Evolutionary conservation across 371 early-diverging fungal genomes (phyloP).

Genomic region (Phascolomyces articulosus): DNA sequence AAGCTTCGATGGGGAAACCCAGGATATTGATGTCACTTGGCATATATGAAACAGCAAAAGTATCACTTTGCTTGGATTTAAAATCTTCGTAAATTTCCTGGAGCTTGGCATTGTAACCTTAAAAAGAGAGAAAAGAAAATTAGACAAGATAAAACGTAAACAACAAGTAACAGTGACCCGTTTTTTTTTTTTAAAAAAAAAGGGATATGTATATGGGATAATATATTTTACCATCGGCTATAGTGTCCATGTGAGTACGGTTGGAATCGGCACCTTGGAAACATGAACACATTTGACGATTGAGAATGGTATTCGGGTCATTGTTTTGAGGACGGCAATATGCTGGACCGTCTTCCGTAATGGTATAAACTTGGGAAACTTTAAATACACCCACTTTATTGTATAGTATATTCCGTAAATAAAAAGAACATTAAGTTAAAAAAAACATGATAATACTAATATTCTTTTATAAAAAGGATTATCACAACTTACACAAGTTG

Average conservation of each 20-base stretch:
- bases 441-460: not conserved
- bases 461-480: too few relatives aligned
- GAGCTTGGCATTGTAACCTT: constrained; percentile 19
- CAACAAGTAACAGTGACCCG: too few relatives aligned
- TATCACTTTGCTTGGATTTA: constrained; percentile 5
- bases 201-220: too few relatives aligned
- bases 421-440: not conserved
- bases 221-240: not conserved
- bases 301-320: not conserved
- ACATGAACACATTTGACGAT: constrained; percentile 12
- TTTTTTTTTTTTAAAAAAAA: too few relatives aligned
- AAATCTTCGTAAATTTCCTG: constrained; percentile 14
- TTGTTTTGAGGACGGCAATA: constrained; percentile 10
- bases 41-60: constrained; percentile 15
- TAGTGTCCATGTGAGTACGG: constrained; percentile 10
- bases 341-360: constrained; percentile 7
- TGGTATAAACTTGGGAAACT: constrained; percentile 13
- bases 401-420: too few relatives aligned
- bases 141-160: too few relatives aligned
- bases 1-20: constrained; percentile 10
- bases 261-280: constrained; percentile 7
- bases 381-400: constrained; percentile 14
- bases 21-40: constrained; percentile 12
- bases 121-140: not conserved
- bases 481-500: constrained; percentile 12